Base-by-base conservation (phyloP, 116 monocot genomes). In the Dioscorea cayenensis region DNA sequence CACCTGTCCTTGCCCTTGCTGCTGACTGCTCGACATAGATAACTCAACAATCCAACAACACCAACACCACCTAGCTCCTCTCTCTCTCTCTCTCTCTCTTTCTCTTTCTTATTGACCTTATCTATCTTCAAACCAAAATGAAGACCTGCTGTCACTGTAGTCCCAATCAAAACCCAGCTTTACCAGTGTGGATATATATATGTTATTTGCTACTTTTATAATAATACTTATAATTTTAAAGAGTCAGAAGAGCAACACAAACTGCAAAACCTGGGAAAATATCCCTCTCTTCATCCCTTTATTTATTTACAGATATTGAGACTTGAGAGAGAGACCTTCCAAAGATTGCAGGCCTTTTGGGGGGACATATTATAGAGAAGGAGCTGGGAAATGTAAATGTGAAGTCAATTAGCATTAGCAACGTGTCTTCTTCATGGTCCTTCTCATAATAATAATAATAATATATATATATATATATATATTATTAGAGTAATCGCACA, bases 1-100 rank as follows among this genome's bases (percentile, higher is more conserved):
- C 58, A 73, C 80, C 61, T 78, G 76, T 19, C 21, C 18, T 23
- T 63, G 37, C 28, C 23, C 51, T 14, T 61, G 21, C 10, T 76
- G 17, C 36, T 36, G 28, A 55, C 69, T 51, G 28, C 43, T 51
- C 7, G 62, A 55, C 55, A 55, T 55, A n/a, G 55, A 55, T 55
- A 18, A 16, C n/a, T 19, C 19, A 55, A n/a, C 55, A 18, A 55
- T 32, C 32, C 32, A 32, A 32, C 32, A 18, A 18, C 4, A 5
- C 14, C 43, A 10, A 0, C 65, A 5, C 29, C 29, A 4, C 19
- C 25, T 29, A n/a, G n/a, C n/a, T n/a, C n/a, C n/a, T n/a, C n/a
- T n/a, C n/a, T 28, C 49, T 66, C 60, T 67, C 75, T 66, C 66
- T 68, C 20, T 14, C 43, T 32, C 32, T 32, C 32, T 32, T 2